phyloP scores from a whole-genome alignment of 768 basidiomycete species.

The Auricularia sp. region DNA sequence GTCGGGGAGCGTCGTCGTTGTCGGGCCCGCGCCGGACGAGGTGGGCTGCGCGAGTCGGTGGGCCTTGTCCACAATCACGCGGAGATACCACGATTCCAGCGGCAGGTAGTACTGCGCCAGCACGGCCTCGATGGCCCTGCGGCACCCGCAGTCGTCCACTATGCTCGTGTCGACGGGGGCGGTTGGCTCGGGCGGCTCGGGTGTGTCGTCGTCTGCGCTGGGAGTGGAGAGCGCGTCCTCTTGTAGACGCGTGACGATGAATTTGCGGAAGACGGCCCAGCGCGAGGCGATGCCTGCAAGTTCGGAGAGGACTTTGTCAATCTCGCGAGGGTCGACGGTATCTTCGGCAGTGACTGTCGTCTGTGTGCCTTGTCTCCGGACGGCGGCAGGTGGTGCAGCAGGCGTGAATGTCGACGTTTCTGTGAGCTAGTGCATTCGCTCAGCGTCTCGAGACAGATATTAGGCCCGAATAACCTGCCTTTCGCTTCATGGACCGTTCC shows the following conservation, averaged over 20 bases:
- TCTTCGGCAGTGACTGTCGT: slow-evolving; percentile 27
- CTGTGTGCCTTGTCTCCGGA: slow-evolving; percentile 5
- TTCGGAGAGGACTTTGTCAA: slow-evolving; percentile 85
- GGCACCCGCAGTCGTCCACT: slow-evolving; percentile 21
- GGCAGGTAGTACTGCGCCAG: slow-evolving; percentile 73
- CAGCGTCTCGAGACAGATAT: background rate
- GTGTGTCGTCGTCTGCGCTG: slow-evolving; percentile 12
- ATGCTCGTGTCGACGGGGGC: background rate
- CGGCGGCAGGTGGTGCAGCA: slow-evolving; percentile 5
- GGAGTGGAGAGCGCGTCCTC: slow-evolving; percentile 28
- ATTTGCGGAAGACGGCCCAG: slow-evolving; percentile 86
- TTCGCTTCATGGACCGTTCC: slow-evolving; percentile 73
- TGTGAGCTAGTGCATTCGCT: slow-evolving; percentile 20
- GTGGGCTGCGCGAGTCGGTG: slow-evolving; percentile 77
- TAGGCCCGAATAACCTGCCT: slow-evolving; percentile 33
- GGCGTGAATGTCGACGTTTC: slow-evolving; percentile 19
- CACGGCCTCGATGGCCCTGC: slow-evolving; percentile 50
- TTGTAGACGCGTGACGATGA: slow-evolving; percentile 63
- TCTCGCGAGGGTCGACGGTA: slow-evolving; percentile 72
- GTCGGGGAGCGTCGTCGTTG: slow-evolving; percentile 73
- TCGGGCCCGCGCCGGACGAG: slow-evolving; percentile 41
- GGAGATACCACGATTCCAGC: slow-evolving; percentile 86
- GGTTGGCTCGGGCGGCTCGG: background rate
- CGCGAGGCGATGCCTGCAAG: slow-evolving; percentile 81
- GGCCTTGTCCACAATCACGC: slow-evolving; percentile 83